Evolutionary conservation across 2,329 filamentous ascomycete species (phyloP).

Genomic region (Plenodomus lindquistii): DNA sequence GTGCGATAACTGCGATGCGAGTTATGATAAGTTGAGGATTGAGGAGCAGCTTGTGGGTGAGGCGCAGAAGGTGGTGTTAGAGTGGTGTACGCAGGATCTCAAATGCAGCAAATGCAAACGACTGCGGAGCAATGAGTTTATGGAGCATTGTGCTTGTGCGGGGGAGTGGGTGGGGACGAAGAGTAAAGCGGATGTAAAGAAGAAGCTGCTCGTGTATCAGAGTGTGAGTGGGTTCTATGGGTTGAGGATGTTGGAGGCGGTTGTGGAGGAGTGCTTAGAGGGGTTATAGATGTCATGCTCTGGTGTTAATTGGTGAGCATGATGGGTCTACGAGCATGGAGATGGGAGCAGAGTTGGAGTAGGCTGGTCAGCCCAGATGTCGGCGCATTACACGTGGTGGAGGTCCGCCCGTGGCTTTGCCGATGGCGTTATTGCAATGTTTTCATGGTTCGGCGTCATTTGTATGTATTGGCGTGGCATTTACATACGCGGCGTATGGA

Average conservation of each 20-base stretch:
- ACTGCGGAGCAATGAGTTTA: conserved; percentile 85
- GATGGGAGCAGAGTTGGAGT: too few relatives aligned
- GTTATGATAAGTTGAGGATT: conserved; percentile 77
- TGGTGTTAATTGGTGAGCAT: not conserved
- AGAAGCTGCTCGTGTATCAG: conserved; percentile 69
- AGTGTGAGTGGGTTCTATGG: conserved; percentile 79
- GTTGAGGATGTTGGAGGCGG: conserved; percentile 76
- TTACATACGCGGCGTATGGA: not conserved
- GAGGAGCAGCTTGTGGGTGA: conserved; percentile 81
- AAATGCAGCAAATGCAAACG: conserved; percentile 73
- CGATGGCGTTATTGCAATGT: not conserved
- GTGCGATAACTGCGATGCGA: conserved; percentile 74
- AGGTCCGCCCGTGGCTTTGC: not conserved
- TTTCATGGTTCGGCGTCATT: not conserved
- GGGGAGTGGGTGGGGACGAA: conserved; percentile 80
- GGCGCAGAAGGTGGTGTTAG: conserved; percentile 73
- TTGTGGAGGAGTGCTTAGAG: conserved; percentile 67
- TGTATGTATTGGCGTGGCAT: not conserved
- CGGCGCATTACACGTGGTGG: not conserved
- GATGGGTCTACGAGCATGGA: too few relatives aligned
- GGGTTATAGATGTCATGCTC: conserved; percentile 44
- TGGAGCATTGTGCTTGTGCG: conserved; percentile 94
- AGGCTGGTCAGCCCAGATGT: not conserved
- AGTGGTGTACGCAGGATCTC: conserved; percentile 89
- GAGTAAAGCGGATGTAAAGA: conserved; percentile 66